These are phyloP conservation scores for Jaltomata sinuosa DNA, from an alignment of 257 asterid genomes.

Conservation along the genomic window DNA sequence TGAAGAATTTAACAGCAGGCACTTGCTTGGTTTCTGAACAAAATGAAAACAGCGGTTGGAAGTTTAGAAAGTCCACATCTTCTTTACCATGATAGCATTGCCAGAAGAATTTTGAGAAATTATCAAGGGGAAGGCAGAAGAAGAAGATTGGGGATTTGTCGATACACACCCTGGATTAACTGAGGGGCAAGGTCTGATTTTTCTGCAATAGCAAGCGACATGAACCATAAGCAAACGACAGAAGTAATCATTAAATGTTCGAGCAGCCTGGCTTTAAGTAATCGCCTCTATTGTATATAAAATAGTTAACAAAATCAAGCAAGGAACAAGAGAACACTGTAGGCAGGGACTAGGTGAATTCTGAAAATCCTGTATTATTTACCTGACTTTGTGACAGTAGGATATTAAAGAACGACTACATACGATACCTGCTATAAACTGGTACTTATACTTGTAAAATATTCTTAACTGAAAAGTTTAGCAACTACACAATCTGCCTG, in stretches of 20 bases:
- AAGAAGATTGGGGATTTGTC: slow-evolving; percentile 71
- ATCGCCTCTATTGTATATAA: not conserved
- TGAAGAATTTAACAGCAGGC: not conserved
- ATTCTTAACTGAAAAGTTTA: not conserved
- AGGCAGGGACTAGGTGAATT: not conserved
- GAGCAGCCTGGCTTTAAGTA: not conserved
- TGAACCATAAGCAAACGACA: not conserved
- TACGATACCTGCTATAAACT: not conserved
- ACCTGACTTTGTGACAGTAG: not conserved
- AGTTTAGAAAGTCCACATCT: not conserved
- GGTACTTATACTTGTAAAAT: not conserved
- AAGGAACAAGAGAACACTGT: not conserved
- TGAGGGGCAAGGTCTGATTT: slow-evolving; percentile 86
- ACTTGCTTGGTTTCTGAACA: not conserved
- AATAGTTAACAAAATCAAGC: not conserved
- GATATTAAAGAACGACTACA: not conserved
- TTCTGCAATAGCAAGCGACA: slow-evolving; percentile 29
- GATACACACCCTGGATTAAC: slow-evolving; percentile 81
- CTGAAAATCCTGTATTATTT: not conserved
- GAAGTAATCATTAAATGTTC: not conserved
- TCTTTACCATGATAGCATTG: slow-evolving; percentile 44
- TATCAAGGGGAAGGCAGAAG: slow-evolving; percentile 72
- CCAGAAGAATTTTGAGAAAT: slow-evolving; percentile 36
- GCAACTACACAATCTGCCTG: not conserved
- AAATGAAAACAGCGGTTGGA: not conserved